Evolutionary conservation across 2,329 filamentous ascomycete species (phyloP).

Genomic region (Talaromyces rugulosus): DNA sequence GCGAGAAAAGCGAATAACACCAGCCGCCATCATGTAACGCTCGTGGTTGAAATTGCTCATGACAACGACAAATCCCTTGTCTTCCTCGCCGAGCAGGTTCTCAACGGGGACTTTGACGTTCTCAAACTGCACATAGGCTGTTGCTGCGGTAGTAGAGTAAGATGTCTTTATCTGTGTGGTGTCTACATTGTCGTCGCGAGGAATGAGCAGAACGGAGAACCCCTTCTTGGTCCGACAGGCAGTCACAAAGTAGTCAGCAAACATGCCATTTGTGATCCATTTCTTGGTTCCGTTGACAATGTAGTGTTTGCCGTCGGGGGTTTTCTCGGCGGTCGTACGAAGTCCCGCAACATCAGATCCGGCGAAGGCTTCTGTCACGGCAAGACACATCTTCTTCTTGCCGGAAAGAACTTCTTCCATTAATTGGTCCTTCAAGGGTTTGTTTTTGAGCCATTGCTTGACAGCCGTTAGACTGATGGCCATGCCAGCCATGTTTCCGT

Average conservation of each 20-base stretch:
- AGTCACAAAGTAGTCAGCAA: conserved; percentile 77
- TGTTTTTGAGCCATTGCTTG: conserved; percentile 70
- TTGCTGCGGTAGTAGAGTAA: conserved; percentile 75
- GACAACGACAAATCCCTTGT: conserved; percentile 82
- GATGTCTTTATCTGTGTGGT: conserved; percentile 60
- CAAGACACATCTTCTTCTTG: conserved; percentile 82
- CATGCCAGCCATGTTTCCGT: conserved; percentile 85
- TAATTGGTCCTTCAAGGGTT: conserved; percentile 61
- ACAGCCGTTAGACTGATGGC: conserved; percentile 76
- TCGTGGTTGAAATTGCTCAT: conserved; percentile 88
- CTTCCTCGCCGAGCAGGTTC: conserved; percentile 74
- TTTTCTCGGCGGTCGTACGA: conserved; percentile 73
- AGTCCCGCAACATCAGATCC: conserved; percentile 77
- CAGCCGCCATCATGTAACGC: conserved; percentile 70
- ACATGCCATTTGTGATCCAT: conserved; percentile 81
- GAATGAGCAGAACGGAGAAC: conserved; percentile 71
- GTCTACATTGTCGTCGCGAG: conserved; percentile 64
- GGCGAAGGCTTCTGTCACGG: conserved; percentile 85
- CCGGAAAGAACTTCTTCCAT: conserved; percentile 70
- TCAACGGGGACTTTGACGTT: conserved; percentile 79
- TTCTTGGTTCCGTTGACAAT: conserved; percentile 56
- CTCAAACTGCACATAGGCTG: conserved; percentile 76
- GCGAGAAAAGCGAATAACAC: conserved; percentile 61
- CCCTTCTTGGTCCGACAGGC: conserved; percentile 76
- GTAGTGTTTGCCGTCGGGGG: conserved; percentile 69